A percentile compares a stretch with the other conserved stretches of the same genome.
These are phyloP conservation scores for Hypomontagnella submonticulosa DNA, from an alignment of 495 filamentous ascomycete genomes.

Conservation along the genomic window DNA sequence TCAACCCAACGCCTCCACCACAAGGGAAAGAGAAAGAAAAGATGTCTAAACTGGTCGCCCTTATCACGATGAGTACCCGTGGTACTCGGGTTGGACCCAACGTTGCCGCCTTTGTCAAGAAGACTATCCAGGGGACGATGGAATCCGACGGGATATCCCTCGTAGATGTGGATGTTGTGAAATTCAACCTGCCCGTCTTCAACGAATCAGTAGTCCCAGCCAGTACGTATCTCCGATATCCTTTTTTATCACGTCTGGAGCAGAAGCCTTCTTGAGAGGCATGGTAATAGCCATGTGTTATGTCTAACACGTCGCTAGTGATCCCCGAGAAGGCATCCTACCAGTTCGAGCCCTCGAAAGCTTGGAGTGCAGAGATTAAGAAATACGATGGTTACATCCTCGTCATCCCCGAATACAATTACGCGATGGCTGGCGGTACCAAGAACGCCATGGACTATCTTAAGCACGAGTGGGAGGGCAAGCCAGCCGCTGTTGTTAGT, in stretches of 20 bases:
- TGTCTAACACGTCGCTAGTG: constrained; percentile 31
- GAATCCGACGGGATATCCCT: constrained; percentile 42
- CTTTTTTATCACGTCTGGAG: neutral
- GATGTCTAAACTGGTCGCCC: constrained; percentile 52
- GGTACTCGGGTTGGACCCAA: constrained; percentile 50
- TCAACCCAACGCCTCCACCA: neutral
- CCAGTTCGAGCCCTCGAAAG: constrained; percentile 57
- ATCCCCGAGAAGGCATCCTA: constrained; percentile 57
- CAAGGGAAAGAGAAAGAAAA: constrained; percentile 29
- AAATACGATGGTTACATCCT: constrained; percentile 66
- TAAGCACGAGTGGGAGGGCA: constrained; percentile 68
- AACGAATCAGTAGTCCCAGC: constrained; percentile 64
- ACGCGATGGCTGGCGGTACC: constrained; percentile 59
- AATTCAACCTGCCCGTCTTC: constrained; percentile 67
- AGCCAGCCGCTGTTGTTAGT: constrained; percentile 65
- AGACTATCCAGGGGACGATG: constrained; percentile 46
- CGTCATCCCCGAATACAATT: constrained; percentile 62
- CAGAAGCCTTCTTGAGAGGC: neutral
- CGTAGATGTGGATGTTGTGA: constrained; percentile 58
- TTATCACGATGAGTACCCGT: constrained; percentile 55
- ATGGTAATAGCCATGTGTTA: neutral
- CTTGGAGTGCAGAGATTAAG: constrained; percentile 62
- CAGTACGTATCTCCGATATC: constrained; percentile 38
- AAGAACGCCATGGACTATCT: constrained; percentile 75
- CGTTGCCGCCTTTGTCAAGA: constrained; percentile 50